phyloP scores from a whole-genome alignment of 106 monocot species.

The Vanilla planifolia region DNA sequence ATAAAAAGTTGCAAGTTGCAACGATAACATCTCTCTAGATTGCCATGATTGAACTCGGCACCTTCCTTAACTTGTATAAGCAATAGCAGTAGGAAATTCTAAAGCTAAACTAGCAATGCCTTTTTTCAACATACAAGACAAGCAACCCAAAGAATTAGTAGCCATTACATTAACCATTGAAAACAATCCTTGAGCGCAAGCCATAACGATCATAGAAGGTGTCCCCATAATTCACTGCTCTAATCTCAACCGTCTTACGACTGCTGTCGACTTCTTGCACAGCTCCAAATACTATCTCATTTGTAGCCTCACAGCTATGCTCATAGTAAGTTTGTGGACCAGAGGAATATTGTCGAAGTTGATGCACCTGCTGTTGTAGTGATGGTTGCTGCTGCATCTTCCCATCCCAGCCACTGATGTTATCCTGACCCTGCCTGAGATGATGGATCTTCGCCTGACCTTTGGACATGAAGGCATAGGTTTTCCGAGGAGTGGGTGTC shows the following conservation, averaged over 20 bases:
- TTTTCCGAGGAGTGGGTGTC: slow-evolving; percentile 68
- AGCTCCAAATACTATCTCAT: slow-evolving; percentile 96
- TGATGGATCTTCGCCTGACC: slow-evolving; percentile 79
- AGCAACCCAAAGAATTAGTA: too few species aligned
- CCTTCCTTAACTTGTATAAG: too few species aligned
- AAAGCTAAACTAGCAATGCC: too few species aligned
- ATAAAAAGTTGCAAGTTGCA: too few species aligned
- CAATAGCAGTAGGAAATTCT: not conserved
- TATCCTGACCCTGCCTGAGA: slow-evolving; percentile 51
- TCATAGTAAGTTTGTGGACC: slow-evolving; percentile 87
- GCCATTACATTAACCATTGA: slow-evolving; percentile 39
- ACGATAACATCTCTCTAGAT: too few species aligned
- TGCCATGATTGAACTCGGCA: too few species aligned
- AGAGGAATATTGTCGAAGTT: slow-evolving; percentile 64
- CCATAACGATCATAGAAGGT: slow-evolving; percentile 54
- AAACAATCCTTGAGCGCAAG: slow-evolving; percentile 46
- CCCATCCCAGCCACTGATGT: slow-evolving; percentile 51
- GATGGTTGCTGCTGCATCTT: slow-evolving; percentile 26
- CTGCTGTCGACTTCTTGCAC: slow-evolving; percentile 67
- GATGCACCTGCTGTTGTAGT: slow-evolving; percentile 59
- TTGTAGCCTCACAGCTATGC: slow-evolving; percentile 73
- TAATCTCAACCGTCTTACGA: slow-evolving; percentile 58
- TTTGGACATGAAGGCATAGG: slow-evolving; percentile 91
- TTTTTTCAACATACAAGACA: too few species aligned
- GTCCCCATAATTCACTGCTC: slow-evolving; percentile 70